A percentile compares a stretch with the other conserved stretches of the same genome.
Conservation (phyloP, 176 grass and related monocot species). For the Oryza glumipatula region DNA sequence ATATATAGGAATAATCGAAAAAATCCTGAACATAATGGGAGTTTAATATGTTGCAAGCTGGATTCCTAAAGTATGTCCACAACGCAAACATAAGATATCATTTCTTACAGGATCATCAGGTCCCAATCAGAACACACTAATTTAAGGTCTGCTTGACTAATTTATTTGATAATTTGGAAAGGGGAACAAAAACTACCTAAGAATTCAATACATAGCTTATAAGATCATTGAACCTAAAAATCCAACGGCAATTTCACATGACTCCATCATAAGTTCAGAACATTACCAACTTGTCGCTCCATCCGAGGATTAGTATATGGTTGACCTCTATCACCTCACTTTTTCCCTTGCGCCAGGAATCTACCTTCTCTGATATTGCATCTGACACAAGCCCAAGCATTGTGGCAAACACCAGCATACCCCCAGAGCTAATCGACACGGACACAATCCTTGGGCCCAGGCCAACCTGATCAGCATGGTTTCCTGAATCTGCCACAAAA, state of each 20-base stretch:
- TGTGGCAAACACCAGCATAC: slow-evolving; percentile 96
- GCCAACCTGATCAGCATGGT: slow-evolving; percentile 91
- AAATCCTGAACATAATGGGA: neutral
- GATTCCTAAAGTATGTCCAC: neutral
- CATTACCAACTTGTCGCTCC: slow-evolving; percentile 97
- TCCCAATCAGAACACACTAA: neutral
- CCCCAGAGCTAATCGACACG: slow-evolving; percentile 83
- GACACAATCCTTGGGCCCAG: slow-evolving; percentile 88
- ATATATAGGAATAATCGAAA: neutral
- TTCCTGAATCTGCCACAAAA: slow-evolving; percentile 98
- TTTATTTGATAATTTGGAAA: neutral
- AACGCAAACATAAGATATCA: neutral
- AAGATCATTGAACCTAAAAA: neutral
- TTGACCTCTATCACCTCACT: slow-evolving; percentile 97
- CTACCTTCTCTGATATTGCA: slow-evolving; percentile 98
- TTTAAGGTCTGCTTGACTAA: neutral
- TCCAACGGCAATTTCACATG: neutral
- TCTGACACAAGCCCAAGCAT: slow-evolving; percentile 99
- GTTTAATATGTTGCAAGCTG: neutral
- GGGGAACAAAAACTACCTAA: neutral
- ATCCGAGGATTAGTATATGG: slow-evolving; percentile 97
- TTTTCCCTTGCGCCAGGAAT: slow-evolving; percentile 98
- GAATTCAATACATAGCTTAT: neutral
- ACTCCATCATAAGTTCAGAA: slow-evolving; percentile 19
- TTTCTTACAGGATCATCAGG: slow-evolving; percentile 1